These are phyloP conservation scores for Kuraishia borneana DNA, from an alignment of 805 yeast species.

Conservation along the genomic window DNA sequence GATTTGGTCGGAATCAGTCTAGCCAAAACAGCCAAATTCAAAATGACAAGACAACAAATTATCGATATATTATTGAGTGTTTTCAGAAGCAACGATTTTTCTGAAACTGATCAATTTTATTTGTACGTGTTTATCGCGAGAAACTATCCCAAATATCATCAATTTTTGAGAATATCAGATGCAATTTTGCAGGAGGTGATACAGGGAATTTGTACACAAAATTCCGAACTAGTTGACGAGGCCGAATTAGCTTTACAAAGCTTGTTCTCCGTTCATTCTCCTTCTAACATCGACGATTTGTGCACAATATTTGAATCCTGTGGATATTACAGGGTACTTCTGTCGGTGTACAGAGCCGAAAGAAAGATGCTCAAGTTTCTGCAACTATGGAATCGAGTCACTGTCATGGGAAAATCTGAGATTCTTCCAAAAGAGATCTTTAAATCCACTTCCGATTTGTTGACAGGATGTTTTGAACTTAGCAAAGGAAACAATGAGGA, in stretches of 20 bases:
- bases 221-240: conserved; percentile 30
- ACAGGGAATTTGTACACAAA: conserved; percentile 33
- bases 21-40: conserved; percentile 1
- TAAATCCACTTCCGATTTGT: conserved; percentile 17
- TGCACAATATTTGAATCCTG: conserved; percentile 41
- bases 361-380: conserved; percentile 41
- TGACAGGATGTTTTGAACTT: conserved; percentile 13
- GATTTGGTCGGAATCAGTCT: conserved; percentile 1
- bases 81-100: conserved; percentile 27
- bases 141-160: conserved; percentile 76
- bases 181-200: conserved; percentile 37
- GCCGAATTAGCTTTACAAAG: conserved; percentile 72
- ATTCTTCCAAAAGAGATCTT: conserved; percentile 13
- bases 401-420: conserved; percentile 2
- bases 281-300: conserved; percentile 38
- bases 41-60: conserved; percentile 64
- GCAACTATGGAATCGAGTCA: conserved; percentile 34
- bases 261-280: conserved; percentile 54
- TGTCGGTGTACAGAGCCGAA: conserved; percentile 43
- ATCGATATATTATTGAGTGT: conserved; percentile 61
- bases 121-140: conserved; percentile 67
- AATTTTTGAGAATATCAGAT: conserved; percentile 67
- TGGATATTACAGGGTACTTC: conserved; percentile 46
- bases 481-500: conserved; percentile 8
- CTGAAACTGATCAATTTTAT: conserved; percentile 17